Base-by-base conservation (phyloP, 768 basidiomycete genomes). In the Rossbeevera mucosa region DNA sequence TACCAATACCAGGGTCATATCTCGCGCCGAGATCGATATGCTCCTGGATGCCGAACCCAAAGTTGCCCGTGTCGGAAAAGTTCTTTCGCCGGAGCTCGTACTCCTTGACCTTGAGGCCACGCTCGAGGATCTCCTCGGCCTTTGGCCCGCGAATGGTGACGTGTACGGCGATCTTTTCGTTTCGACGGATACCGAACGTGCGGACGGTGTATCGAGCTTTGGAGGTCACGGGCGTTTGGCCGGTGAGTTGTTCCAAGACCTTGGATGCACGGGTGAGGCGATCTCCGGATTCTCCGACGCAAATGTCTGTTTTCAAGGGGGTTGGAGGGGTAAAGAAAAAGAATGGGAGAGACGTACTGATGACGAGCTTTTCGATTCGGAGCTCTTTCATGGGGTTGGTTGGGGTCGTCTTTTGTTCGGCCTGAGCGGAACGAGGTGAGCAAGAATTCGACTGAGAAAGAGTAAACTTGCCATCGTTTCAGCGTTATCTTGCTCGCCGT, bases 161-260 rank as follows among this genome's bases (percentile, higher is more conserved):
- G 75, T 94, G 93, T 60, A 91, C 91, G 45, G 95, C 95, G 71
- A 98, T 99, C 83, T 99, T 99, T 78, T 99, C 95, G 80, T 99
- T 99, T 78, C 96, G 91, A 72, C 96, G 90, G 81, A 99, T 99
- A 68, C 91, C 89, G 79, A 99, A 99, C 45, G 90, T 89, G 63
- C 95, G 94, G 74, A 98, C 93, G 69, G 96, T 98, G 88, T 95
- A 98, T 62, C 96, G 91, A 57, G 95, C 96, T 82, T 98, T 99
- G 71, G 94, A 97, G 63, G 94, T 96, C 64, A 99, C 95, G 69
- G 95, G 95, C 44, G 95, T 91, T 81, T 99, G 95, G 64, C 95
- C 95, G 64, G 95, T 99, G 58, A 99, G 87, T 76, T 99, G 95
- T 76, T 99, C 95, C 65, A 99, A 80, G 64, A 98, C 95, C 77